Base-by-base conservation (phyloP, 441 rosid genomes). In the Populus hybrid region DNA sequence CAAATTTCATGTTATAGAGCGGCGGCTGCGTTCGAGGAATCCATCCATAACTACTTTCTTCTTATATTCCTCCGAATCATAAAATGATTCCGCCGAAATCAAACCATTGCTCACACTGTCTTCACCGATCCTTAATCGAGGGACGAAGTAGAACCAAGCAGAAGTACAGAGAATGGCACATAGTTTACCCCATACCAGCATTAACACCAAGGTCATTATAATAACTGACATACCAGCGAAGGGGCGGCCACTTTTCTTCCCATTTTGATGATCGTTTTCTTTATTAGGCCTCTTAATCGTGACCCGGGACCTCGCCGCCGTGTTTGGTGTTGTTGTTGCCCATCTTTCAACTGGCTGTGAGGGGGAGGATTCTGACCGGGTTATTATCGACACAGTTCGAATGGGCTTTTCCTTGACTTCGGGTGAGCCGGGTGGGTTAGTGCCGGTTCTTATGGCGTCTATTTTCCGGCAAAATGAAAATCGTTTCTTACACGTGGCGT, bases 111-210 rank as follows among this genome's bases (percentile, higher is more conserved):
- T 36, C 9, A 6, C 65, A 14, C 16, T 46, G 70, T 59, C 75
- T 53, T 35, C 80, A 7, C 80, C 30, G 30, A 28, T 76, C 66
- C 81, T 82, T 18, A 83, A 69, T 28, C 85, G 86, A 40, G 93
- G 91, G 57, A 85, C 61, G 68, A 91, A 83, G 64, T 87, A 94
- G 50, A 94, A 78, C 91, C 93, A 91, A 14, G 90, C 91, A 21
- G 90, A 86, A 50, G 97, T 87, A 79, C 95, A 93, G 6, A 94
- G 82, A 72, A 94, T 84, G 6, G 98, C 97, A 65, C 94, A 94
- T 0, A 91, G 32, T 23, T 91, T 86, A 61, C 98, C 98, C 89
- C 92, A 91, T 0, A 89, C 5, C 16, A 93, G 67, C 87, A 89
- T 83, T 71, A 90, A 85, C 67, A 89, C 32, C 34, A 94, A 76